These are phyloP conservation scores for Fraxinus ornus DNA, from an alignment of 305 asterid species.

Conservation along the genomic window DNA sequence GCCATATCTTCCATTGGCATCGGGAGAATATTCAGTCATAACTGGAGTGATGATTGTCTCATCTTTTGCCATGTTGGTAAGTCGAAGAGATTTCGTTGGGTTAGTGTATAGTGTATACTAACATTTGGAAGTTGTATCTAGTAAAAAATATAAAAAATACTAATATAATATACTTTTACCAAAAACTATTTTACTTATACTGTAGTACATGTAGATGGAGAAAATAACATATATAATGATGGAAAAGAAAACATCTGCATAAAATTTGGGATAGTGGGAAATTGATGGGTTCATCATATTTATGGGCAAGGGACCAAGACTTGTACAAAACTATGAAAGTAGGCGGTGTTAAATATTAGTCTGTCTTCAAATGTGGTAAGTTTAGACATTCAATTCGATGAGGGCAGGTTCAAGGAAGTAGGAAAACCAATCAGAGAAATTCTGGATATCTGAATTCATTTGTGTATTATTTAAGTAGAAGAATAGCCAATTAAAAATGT, in stretches of 20 bases:
- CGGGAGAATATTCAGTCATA: conserved; percentile 86
- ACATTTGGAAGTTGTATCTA: background rate
- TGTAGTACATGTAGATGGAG: background rate
- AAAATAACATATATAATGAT: background rate
- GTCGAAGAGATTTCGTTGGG: conserved; percentile 16
- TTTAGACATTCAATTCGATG: background rate
- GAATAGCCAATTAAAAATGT: background rate
- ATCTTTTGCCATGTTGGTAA: conserved; percentile 76
- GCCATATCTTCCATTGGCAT: conserved; percentile 97
- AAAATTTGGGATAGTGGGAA: background rate
- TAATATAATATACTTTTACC: background rate
- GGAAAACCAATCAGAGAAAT: background rate
- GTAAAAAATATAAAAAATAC: background rate
- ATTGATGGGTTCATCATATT: background rate
- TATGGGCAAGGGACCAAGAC: background rate
- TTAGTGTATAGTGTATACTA: background rate
- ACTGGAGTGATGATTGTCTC: conserved; percentile 72
- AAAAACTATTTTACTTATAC: background rate
- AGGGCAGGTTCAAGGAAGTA: background rate
- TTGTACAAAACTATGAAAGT: background rate
- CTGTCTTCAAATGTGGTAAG: background rate
- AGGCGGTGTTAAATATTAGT: background rate
- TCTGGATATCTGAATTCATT: background rate
- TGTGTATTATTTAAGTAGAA: background rate
- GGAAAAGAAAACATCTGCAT: background rate